Base-by-base conservation (phyloP, 2,329 filamentous ascomycete genomes). In the Botrytis porri region DNA sequence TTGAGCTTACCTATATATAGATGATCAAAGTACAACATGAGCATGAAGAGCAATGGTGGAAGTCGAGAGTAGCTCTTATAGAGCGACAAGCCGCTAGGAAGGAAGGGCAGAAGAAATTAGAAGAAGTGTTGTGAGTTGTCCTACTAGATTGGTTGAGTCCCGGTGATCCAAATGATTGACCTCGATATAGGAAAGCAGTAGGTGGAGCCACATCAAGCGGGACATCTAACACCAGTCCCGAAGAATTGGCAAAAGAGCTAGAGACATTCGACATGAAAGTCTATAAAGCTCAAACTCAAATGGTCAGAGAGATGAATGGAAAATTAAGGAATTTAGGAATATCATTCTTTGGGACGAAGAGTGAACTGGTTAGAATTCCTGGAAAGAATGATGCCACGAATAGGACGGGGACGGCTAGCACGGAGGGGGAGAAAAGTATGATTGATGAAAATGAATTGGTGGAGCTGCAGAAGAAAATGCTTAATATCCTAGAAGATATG, bases 21-120 rank as follows among this genome's bases (percentile, higher is more conserved):
- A 84, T 92, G 80, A 91, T 92, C 74, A 84, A 85, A 71, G 85
- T 88, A 60, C 90, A 92, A 79, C 86, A 89, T 77, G 84, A 85
- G 59, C 87, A 92, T 77, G 89, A 92, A 76, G 84, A 84, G 75
- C 85, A 88, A 76, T 92, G 90, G 86, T 88, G 86, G 82, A 80
- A 83, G 39, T 85, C 84, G 2, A 84, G 88, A 3, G 80, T 86
- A 73, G 85, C 83, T 10, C 79, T 90, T 37, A 77, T 88, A 9
- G 81, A 83, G 45, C 86, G 85, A 73, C 88, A 89, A 73, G 80
- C 78, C n/a, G 81, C 83, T 1, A 82, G 88, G 73, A 83, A 82
- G 6, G 86, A 86, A 73, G 86, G 86, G 69, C 85, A 88, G 75
- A 84, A 84, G 76, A 85, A 85, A 74, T 79, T 89, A 32, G 85